These are phyloP conservation scores for Shiraia sp. DNA, from an alignment of 2,329 filamentous ascomycete species.

Conservation along the genomic window DNA sequence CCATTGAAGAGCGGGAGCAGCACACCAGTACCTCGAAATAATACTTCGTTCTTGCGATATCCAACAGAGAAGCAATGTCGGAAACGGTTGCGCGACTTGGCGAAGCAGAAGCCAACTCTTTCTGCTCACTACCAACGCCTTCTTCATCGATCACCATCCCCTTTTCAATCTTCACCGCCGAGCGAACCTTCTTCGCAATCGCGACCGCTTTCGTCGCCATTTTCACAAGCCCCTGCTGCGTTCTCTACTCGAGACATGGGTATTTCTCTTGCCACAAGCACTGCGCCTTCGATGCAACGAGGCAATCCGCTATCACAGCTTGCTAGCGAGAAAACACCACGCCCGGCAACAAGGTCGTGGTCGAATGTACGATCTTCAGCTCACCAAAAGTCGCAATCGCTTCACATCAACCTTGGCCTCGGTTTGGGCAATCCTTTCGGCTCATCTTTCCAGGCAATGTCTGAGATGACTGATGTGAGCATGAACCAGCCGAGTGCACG, in stretches of 20 bases:
- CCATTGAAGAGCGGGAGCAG: slow-evolving; percentile 50
- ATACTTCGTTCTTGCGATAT: slow-evolving; percentile 52
- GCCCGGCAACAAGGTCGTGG: slow-evolving; percentile 45
- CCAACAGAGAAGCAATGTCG: slow-evolving; percentile 64
- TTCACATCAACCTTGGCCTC: slow-evolving; percentile 53
- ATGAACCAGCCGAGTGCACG: slow-evolving; percentile 33
- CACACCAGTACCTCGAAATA: slow-evolving; percentile 49
- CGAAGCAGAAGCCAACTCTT: slow-evolving; percentile 64
- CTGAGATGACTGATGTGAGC: slow-evolving; percentile 29
- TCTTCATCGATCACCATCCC: slow-evolving; percentile 64
- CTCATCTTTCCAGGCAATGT: slow-evolving; percentile 48
- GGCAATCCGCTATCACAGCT: slow-evolving; percentile 54
- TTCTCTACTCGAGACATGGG: slow-evolving; percentile 57
- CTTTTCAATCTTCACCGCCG: slow-evolving; percentile 51
- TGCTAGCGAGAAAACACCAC: slow-evolving; percentile 41
- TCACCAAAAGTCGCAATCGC: slow-evolving; percentile 56
- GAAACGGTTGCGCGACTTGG: slow-evolving; percentile 61
- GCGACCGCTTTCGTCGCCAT: slow-evolving; percentile 47
- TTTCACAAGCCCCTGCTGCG: slow-evolving; percentile 24
- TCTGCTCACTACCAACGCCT: slow-evolving; percentile 67
- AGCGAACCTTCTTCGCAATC: slow-evolving; percentile 40
- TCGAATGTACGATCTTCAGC: slow-evolving; percentile 52
- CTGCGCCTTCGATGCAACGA: slow-evolving; percentile 56
- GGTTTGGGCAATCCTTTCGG: slow-evolving; percentile 47
- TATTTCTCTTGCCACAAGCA: slow-evolving; percentile 55